Conservation (phyloP, 148 eudicot genomes). For the Persicaria tinctoria region DNA sequence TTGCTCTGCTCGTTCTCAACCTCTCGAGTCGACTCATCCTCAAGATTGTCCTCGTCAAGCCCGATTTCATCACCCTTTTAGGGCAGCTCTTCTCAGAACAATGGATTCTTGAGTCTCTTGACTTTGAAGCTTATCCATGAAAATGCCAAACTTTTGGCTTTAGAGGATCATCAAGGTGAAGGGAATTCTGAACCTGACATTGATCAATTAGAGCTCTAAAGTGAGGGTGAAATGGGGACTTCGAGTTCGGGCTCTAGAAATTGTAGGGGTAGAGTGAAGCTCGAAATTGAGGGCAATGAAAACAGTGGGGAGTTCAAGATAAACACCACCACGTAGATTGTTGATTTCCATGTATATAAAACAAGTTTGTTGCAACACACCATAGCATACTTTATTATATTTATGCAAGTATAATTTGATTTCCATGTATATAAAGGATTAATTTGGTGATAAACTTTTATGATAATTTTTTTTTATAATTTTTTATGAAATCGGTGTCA, state of each 20-base stretch:
- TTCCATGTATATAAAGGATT: no score
- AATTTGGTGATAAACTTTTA: no score
- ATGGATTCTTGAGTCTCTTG: conserved; percentile 62
- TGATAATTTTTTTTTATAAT: no score
- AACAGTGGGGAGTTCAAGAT: neutral
- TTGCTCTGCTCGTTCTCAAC: conserved; percentile 81
- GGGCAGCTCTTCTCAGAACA: conserved; percentile 84
- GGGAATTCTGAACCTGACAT: neutral
- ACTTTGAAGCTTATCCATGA: conserved; percentile 53
- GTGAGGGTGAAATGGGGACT: neutral
- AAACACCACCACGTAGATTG: no score
- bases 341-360: no score
- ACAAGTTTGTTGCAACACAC: no score
- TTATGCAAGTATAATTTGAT: no score
- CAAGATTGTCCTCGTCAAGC: conserved; percentile 60
- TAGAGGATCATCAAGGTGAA: conserved; percentile 38
- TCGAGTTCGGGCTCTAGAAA: neutral
- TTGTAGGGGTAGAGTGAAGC: no score
- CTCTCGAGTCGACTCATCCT: conserved; percentile 59
- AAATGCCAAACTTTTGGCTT: conserved; percentile 57
- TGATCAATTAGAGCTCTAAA: neutral
- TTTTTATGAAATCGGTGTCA: no score
- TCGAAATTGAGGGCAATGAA: neutral
- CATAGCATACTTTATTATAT: no score
- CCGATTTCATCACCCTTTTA: conserved; percentile 59